A percentile compares a stretch with the other conserved stretches of the same genome.
Conservation (phyloP, 2,329 filamentous ascomycete genomes). For the Colletotrichum sp. region DNA sequence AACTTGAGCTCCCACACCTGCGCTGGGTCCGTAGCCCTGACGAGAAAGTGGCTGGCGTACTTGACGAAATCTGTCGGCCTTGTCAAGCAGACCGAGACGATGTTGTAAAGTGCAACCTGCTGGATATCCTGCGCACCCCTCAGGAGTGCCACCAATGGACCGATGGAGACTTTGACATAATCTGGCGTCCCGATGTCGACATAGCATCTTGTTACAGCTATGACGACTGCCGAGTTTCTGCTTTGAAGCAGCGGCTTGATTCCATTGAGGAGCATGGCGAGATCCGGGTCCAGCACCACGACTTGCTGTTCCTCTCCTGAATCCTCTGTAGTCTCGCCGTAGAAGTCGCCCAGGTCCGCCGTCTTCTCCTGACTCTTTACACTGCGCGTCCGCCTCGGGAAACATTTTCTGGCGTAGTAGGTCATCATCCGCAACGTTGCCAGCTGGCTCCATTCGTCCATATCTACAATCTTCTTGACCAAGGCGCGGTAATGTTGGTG, state of each 20-base stretch:
- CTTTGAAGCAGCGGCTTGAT: constrained; percentile 89
- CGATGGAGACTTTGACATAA: constrained; percentile 77
- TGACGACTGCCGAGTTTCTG: constrained; percentile 89
- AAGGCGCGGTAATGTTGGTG: constrained; percentile 88
- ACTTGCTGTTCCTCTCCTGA: constrained; percentile 56
- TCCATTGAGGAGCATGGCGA: constrained; percentile 79
- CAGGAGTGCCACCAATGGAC: constrained; percentile 85
- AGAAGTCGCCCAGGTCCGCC: constrained; percentile 73
- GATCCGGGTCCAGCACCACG: constrained; percentile 77
- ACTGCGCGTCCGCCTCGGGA: constrained; percentile 71
- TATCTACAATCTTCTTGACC: constrained; percentile 91
- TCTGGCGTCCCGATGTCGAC: constrained; percentile 81
- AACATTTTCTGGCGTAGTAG: constrained; percentile 85
- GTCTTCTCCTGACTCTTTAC: constrained; percentile 48
- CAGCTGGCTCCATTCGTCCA: constrained; percentile 98
- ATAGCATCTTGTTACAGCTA: constrained; percentile 86
- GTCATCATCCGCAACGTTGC: constrained; percentile 83
- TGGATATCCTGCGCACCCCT: constrained; percentile 87
- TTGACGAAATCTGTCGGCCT: constrained; percentile 83
- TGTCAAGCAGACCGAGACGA: constrained; percentile 86
- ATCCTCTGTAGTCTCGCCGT: constrained; percentile 67
- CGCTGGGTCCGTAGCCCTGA: constrained; percentile 78
- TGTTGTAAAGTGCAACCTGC: constrained; percentile 89
- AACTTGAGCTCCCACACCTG: constrained; percentile 91
- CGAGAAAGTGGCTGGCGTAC: constrained; percentile 88